phyloP scores from a whole-genome alignment of 106 monocot species.

The Acanthochlamys bracteata region DNA sequence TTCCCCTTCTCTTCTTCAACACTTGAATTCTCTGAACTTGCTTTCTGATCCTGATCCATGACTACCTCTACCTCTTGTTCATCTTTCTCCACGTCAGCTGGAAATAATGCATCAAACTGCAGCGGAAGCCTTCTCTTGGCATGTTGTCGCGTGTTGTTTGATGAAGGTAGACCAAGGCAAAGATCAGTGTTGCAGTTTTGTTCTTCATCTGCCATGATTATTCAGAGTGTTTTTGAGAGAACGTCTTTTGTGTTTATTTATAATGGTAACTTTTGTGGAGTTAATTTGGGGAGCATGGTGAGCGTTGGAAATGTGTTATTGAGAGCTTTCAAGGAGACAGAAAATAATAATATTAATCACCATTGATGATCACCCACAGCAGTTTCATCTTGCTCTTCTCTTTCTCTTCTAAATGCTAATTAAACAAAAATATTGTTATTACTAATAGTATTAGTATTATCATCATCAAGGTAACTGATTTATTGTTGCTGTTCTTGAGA shows the following conservation, averaged over 20 bases:
- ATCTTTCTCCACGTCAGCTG: neutral
- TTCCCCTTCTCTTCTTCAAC: neutral
- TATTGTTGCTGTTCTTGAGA: too few species aligned
- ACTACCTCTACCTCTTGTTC: neutral
- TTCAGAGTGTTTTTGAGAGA: neutral
- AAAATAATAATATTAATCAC: too few species aligned
- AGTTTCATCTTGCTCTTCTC: too few species aligned
- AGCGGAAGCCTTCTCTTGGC: conserved; percentile 9
- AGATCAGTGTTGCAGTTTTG: neutral
- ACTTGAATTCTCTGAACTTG: neutral
- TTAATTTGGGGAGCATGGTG: conserved; percentile 2
- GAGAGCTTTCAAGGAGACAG: neutral
- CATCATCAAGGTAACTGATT: too few species aligned
- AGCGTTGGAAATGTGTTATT: neutral
- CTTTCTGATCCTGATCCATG: conserved; percentile 3
- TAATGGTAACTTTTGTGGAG: too few species aligned
- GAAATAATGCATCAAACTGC: conserved; percentile 16
- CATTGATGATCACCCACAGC: too few species aligned
- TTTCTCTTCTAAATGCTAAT: too few species aligned
- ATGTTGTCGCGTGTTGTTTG: neutral
- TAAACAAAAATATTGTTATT: too few species aligned
- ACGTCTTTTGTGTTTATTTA: neutral
- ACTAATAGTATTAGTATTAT: too few species aligned
- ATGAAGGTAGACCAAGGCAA: neutral
- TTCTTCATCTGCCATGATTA: neutral